A percentile compares a stretch with the other conserved stretches of the same genome.
phyloP scores from a whole-genome alignment of 208 protist genomes.

The Crithidia brevicula region DNA sequence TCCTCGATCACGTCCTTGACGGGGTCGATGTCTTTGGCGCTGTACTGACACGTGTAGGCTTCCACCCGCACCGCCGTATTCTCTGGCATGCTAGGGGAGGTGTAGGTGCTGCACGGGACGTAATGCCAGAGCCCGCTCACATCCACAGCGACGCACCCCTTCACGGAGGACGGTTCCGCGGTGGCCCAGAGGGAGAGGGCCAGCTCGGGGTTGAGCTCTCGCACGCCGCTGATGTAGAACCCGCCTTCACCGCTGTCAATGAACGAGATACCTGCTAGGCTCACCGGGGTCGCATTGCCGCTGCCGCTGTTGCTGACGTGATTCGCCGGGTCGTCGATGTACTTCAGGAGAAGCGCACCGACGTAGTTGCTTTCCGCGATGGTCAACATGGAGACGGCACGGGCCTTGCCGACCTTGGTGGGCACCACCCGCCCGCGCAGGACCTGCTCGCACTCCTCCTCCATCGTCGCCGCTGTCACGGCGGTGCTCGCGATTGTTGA shows the following conservation, averaged over 20 bases:
- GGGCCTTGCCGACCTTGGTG: conserved; percentile 33
- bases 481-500: neutral
- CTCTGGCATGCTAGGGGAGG: conserved; percentile 15
- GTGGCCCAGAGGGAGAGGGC: conserved; percentile 51
- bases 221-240: conserved; percentile 53
- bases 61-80: conserved; percentile 24
- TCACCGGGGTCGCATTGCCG: conserved; percentile 9
- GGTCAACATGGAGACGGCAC: conserved; percentile 41
- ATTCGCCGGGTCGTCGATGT: conserved; percentile 14
- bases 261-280: conserved; percentile 62
- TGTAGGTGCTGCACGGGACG: conserved; percentile 44
- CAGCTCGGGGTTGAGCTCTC: conserved; percentile 31
- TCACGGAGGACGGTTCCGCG: conserved; percentile 38
- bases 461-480: conserved; percentile 50
- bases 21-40: conserved; percentile 30
- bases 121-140: conserved; percentile 48
- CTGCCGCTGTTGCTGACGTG: neutral
- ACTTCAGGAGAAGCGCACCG: conserved; percentile 36
- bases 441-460: conserved; percentile 41
- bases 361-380: conserved; percentile 58
- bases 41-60: conserved; percentile 62
- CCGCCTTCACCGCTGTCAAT: conserved; percentile 43
- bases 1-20: conserved; percentile 7
- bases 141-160: conserved; percentile 60
- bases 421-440: conserved; percentile 27